A percentile compares a stretch with the other conserved stretches of the same genome.
Conservation (phyloP, 129 eudicot genomes). For the Tanacetum coccineum region DNA sequence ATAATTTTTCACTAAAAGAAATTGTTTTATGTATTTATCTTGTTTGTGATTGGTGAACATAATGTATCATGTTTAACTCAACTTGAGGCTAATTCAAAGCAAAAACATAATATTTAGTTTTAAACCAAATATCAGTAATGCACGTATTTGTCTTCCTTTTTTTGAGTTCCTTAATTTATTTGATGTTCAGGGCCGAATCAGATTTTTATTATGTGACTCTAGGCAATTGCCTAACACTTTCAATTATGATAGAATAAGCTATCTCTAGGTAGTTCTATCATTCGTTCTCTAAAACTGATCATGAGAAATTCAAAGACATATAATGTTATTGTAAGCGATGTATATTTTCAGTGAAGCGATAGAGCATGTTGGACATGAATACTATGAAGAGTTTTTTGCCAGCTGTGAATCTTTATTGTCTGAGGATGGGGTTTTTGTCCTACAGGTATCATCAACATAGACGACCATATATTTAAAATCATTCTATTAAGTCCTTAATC, state of each 20-base stretch:
- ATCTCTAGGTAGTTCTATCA: conserved; percentile 56
- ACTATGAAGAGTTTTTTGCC: conserved; percentile 72
- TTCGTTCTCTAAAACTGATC: neutral
- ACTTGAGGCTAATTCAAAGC: too few relatives aligned
- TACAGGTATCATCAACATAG: conserved; percentile 43
- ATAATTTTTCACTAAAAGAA: too few relatives aligned
- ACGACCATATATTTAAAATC: too few relatives aligned
- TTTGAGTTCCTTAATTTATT: neutral
- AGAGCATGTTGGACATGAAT: conserved; percentile 96
- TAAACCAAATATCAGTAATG: too few relatives aligned
- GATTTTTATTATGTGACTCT: conserved; percentile 70
- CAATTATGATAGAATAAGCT: conserved; percentile 80
- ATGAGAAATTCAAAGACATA: neutral
- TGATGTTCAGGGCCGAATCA: conserved; percentile 51
- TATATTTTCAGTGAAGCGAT: conserved; percentile 69
- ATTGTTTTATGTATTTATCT: too few relatives aligned
- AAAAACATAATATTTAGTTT: too few relatives aligned
- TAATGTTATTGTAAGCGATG: too few relatives aligned
- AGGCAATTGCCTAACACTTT: conserved; percentile 57
- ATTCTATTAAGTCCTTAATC: too few relatives aligned
- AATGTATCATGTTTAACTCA: too few relatives aligned
- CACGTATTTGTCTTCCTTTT: neutral
- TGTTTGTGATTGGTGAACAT: too few relatives aligned
- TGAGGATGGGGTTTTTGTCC: conserved; percentile 62
- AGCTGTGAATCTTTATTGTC: conserved; percentile 75